These are phyloP conservation scores for Stereocaulon alpinum DNA, from an alignment of 495 filamentous ascomycete species.

Conservation along the genomic window DNA sequence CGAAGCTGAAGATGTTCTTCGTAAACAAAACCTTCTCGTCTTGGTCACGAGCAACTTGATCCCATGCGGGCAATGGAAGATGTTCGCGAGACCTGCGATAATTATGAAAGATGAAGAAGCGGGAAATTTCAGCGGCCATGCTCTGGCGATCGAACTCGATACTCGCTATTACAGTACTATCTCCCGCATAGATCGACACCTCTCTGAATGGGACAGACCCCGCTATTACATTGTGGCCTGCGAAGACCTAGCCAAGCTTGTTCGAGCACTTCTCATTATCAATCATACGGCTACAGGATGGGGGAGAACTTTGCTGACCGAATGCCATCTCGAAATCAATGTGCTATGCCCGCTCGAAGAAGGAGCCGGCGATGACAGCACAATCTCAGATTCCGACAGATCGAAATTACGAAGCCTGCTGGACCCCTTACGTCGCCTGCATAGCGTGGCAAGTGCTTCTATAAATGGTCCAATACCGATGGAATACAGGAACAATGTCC, in stretches of 20 bases:
- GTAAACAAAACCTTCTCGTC: neutral
- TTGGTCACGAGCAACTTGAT: neutral
- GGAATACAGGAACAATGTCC: neutral
- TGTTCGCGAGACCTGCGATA: neutral
- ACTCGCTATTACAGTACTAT: neutral
- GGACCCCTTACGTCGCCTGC: neutral
- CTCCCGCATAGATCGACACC: neutral
- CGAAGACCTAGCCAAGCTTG: neutral
- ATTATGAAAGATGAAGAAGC: neutral
- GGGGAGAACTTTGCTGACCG: neutral
- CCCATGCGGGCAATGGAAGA: fast-evolving
- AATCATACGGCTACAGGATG: neutral
- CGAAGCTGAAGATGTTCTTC: neutral
- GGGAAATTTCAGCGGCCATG: neutral
- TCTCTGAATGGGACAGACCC: neutral
- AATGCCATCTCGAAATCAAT: neutral
- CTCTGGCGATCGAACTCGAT: neutral
- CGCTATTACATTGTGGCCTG: neutral
- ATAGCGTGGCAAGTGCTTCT: neutral
- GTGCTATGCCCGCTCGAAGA: neutral
- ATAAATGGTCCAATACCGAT: neutral
- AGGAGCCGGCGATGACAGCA: neutral
- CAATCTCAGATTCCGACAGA: neutral
- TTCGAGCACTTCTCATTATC: neutral
- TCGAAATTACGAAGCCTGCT: neutral